These are phyloP conservation scores for Adansonia rubrostipa DNA, from an alignment of 441 rosid genomes.

Conservation along the genomic window DNA sequence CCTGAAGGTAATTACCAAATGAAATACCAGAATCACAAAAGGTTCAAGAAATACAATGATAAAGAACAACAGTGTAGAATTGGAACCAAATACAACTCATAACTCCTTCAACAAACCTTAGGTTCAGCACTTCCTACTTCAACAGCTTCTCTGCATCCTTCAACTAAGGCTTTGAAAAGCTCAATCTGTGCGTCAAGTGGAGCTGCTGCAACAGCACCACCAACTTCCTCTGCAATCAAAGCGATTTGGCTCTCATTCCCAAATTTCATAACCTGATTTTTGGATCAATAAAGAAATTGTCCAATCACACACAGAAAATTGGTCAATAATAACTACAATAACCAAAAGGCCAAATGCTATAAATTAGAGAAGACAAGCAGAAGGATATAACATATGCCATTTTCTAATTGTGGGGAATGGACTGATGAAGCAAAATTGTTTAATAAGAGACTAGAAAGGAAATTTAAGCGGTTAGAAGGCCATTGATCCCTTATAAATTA, in stretches of 20 bases:
- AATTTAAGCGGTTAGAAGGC: not conserved
- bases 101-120: constrained; percentile 56
- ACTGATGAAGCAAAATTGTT: not conserved
- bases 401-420: not conserved
- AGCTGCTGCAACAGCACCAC: constrained; percentile 84
- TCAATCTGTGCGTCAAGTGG: constrained; percentile 85
- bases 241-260: constrained; percentile 83
- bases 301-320: not conserved
- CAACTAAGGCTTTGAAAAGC: constrained; percentile 85
- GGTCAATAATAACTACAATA: not conserved
- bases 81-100: constrained; percentile 4
- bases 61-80: not conserved
- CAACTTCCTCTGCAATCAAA: constrained; percentile 78
- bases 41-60: not conserved
- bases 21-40: not conserved
- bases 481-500: not conserved
- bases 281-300: constrained; percentile 1
- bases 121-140: constrained; percentile 67
- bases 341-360: not conserved
- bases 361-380: constrained; percentile 1
- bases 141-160: constrained; percentile 88
- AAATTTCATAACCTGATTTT: constrained; percentile 82
- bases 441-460: not conserved
- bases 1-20: constrained; percentile 52
- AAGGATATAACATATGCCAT: constrained; percentile 10